Base-by-base conservation (phyloP, 2,329 filamentous ascomycete species). In the Monosporascus sp. region DNA sequence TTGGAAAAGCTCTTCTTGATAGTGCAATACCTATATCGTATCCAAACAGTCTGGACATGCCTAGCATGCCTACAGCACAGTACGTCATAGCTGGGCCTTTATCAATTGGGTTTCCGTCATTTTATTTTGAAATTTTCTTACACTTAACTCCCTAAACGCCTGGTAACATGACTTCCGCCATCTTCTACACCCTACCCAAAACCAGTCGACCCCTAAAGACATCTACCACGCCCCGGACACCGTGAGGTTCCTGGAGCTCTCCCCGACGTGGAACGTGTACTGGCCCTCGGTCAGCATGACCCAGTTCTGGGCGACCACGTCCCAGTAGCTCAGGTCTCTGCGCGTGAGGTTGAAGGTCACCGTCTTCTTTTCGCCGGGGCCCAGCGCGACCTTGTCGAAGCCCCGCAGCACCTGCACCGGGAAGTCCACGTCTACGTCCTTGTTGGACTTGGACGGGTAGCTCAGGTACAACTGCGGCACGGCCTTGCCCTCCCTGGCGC, bases 281-380 rank as follows among this genome's bases (percentile, higher is more conserved):
- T 64, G 62, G 2, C 74, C 73, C n/a, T 76, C 71, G 2, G 65
- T 68, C 1, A 80, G 77, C 68, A 85, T 75, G 2, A 83, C 77
- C 88, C 88, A 91, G 59, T 90, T 89, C 71, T 89, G 86, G 41
- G 72, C 66, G 6, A 73, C 68, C 0, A 82, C 78, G 64, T 88
- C 86, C 88, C 88, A 91, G 46, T 88, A 86, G 59, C 87, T 89
- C 52, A 91, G 53, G 64, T 91, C 88, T 61, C 86, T 81, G 53
- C 88, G 78, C 7, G 79, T 88, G 52, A 91, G 60, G 1, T 73
- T 70, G 60, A 91, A 75, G 20, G 76, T 74, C 0, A 90, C 78
- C 0, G 70, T 76, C 53, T 70, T 68, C 3, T 69, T 77, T 63
- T 83, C 74, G 0, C 81, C 83, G 0, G 78, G 74, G 4, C 76